Conservation (phyloP, 768 basidiomycete species). For the Fomitopsis serialis region DNA sequence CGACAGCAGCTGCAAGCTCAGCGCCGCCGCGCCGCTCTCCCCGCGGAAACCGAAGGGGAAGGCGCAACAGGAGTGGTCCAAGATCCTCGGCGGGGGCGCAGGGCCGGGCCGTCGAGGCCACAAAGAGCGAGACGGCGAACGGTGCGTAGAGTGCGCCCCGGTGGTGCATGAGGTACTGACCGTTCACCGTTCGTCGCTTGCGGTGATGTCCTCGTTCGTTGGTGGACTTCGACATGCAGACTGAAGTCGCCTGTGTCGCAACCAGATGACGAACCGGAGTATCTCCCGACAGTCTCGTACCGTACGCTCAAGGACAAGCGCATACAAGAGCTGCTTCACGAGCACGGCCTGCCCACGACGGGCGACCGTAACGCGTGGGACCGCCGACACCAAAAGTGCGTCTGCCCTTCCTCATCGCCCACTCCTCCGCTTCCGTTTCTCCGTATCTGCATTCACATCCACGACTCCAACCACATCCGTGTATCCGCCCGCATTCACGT, state of each 20-base stretch:
- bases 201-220: too few relatives aligned
- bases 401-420: neutral
- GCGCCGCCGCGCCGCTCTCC: conserved; percentile 10
- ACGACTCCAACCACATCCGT: too few relatives aligned
- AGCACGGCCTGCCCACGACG: conserved; percentile 42
- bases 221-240: too few relatives aligned
- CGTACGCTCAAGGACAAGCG: conserved; percentile 56
- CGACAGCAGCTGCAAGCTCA: conserved; percentile 46
- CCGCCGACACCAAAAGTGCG: conserved; percentile 56
- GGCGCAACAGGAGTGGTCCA: conserved; percentile 22
- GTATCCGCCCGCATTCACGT: too few relatives aligned
- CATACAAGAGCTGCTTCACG: conserved; percentile 48
- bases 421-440: too few relatives aligned
- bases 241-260: neutral
- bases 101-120: conserved; percentile 13
- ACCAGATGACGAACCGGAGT: conserved; percentile 32
- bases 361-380: conserved; percentile 50
- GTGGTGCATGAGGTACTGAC: neutral
- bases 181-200: too few relatives aligned
- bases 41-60: conserved; percentile 32
- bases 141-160: too few relatives aligned
- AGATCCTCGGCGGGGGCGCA: conserved; percentile 10
- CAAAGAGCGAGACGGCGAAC: too few relatives aligned
- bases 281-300: conserved; percentile 63
- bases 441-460: neutral